A percentile compares a stretch with the other conserved stretches of the same genome.
Evolutionary conservation across 1,139 yeast genomes (phyloP).

Genomic region (Saccharomyces hybrid): DNA sequence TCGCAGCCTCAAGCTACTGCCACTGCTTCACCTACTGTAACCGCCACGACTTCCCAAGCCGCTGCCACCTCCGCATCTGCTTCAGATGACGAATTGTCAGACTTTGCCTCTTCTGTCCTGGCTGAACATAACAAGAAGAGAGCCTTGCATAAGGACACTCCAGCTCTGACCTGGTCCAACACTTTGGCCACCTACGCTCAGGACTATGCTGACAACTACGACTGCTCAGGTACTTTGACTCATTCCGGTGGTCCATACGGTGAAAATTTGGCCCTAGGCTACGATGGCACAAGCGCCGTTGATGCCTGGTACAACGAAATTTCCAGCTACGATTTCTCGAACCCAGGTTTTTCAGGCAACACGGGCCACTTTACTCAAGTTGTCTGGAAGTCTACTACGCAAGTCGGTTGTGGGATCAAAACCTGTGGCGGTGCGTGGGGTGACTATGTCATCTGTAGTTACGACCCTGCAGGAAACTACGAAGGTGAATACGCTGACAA

Average conservation of each 20-base stretch:
- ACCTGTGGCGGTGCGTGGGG: conserved; percentile 43
- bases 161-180: conserved; percentile 54
- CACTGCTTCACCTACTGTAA: conserved; percentile 13
- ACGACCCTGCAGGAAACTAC: conserved; percentile 54
- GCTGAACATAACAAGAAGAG: conserved; percentile 63
- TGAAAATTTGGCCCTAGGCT: conserved; percentile 81
- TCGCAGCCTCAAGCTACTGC: conserved; percentile 14
- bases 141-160: conserved; percentile 51
- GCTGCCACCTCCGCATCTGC: conserved; percentile 16
- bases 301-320: conserved; percentile 82
- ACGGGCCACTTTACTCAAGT: conserved; percentile 80
- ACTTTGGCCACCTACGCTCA: conserved; percentile 60
- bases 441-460: conserved; percentile 52
- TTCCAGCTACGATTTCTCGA: conserved; percentile 44
- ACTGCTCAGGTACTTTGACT: conserved; percentile 56
- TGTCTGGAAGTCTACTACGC: conserved; percentile 64
- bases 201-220: conserved; percentile 56
- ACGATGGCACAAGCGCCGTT: conserved; percentile 50
- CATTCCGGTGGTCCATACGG: conserved; percentile 81
- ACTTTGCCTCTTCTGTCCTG: conserved; percentile 40
- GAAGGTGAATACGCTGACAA: conserved; percentile 34
- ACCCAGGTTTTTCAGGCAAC: conserved; percentile 36
- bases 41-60: conserved; percentile 17
- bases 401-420: conserved; percentile 66
- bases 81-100: conserved; percentile 20